Evolutionary conservation across 2,329 filamentous ascomycete species (phyloP).

Genomic region (Fusarium lateritium): DNA sequence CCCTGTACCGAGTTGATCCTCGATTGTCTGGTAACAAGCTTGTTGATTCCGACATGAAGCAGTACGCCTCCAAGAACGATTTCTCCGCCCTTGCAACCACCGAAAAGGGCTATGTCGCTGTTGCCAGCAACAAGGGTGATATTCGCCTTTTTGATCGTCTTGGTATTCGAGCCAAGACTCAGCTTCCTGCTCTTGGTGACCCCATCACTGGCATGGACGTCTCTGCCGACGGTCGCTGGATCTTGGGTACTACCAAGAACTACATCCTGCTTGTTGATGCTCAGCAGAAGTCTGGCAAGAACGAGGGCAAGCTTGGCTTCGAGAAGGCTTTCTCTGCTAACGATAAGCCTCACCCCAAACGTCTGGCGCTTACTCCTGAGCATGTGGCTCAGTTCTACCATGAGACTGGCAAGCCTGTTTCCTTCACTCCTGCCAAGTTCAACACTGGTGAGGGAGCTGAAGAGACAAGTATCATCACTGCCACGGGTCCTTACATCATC

Average conservation of each 20-base stretch:
- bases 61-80: conserved; percentile 96
- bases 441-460: conserved; percentile 86
- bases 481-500: conserved; percentile 95
- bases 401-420: conserved; percentile 88
- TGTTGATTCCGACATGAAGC: conserved; percentile 92
- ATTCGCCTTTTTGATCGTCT: conserved; percentile 96
- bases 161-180: conserved; percentile 97
- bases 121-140: conserved; percentile 97
- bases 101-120: conserved; percentile 95
- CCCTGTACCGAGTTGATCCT: conserved; percentile 93
- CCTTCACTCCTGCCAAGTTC: conserved; percentile 93
- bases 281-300: conserved; percentile 92
- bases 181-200: conserved; percentile 94
- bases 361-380: conserved; percentile 87
- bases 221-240: conserved; percentile 95
- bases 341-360: conserved; percentile 91
- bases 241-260: conserved; percentile 92
- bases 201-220: conserved; percentile 96
- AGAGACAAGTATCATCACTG: conserved; percentile 96
- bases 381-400: conserved; percentile 98
- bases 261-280: conserved; percentile 96
- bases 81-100: conserved; percentile 96
- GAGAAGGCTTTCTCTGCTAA: conserved; percentile 94
- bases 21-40: conserved; percentile 92
- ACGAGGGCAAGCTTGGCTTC: conserved; percentile 98